Base-by-base conservation (phyloP, 176 grass and related monocot genomes). In the Oropetium thomaeum region DNA sequence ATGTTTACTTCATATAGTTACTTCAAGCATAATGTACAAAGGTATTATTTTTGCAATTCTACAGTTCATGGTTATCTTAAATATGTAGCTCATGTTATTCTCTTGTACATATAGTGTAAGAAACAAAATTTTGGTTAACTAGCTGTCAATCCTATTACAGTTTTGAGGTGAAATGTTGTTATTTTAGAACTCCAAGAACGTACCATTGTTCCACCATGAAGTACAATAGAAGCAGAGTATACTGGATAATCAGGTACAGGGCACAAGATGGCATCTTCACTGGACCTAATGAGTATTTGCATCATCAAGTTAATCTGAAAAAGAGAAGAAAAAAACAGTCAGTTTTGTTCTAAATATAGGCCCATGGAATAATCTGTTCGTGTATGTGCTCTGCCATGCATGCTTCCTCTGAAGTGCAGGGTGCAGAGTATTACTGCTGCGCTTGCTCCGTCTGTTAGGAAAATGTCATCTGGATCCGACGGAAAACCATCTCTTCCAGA, bases 191-290 rank as follows among this genome's bases (percentile, higher is more conserved):
- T 55, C 27, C 43, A 42, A 40, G 0, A 75, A 26, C 67, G 30
- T 92, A 92, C 93, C 78, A 87, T 87, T 35, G 84, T 89, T 59
- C 93, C 93, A 61, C 93, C 93, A 58, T 92, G 89, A 77, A 96
- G 93, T 33, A 80, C 47, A 53, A 96, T 92, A 31, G 87, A 82
- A 19, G 75, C 89, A 7, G 93, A 89, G 71, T 96, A 96, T 33
- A 96, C 74, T 0, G 93, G 89, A 67, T 92, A 92, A 35, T 96
- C 89, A 35, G 89, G 93, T 17, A 92, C 75, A 39, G 93, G 89
- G 54, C 93, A 87, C 69, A 96, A 47, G 83, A 96, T 86, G 26
- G 66, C 89, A 34, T 96, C 93, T 80, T 82, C 90, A 26, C 79
- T 66, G 9, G 89, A 87, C 62, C 89, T 89, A 10, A 96, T 89